Base-by-base conservation (phyloP, 257 asterid species). In the Anisodus tanguticus region DNA sequence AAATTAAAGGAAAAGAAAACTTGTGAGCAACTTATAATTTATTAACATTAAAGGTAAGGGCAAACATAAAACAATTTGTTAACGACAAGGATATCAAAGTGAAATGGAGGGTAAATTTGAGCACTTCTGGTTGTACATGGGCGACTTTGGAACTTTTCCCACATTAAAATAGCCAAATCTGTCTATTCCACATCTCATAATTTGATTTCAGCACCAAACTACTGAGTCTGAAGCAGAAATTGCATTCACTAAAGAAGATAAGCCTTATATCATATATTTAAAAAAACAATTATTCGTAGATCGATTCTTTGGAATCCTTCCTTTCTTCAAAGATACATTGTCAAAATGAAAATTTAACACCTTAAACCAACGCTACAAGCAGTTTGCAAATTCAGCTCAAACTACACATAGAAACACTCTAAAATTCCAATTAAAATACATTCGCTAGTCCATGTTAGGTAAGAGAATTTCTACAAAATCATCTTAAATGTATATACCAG, bases 301-400 rank as follows among this genome's bases (percentile, higher is more conserved):
- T 22, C 26, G 26, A 22, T 22, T 22, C 26, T 22, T 22, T 22
- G 26, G 26, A 0, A 22, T 22, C 26, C 26, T 22, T 22, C 26
- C 26, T 22, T 22, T 22, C 26, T 22, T 22, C 26, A 22, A 22
- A 22, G 26, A 22, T 22, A 22, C 4, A 72, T 47, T 45, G 10
- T 72, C 41, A 72, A 72, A 47, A 47, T 72, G 19, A 72, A 72
- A 72, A 72, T 22, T 47, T 74, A 49, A 76, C 62, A 22, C 45
- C 63, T 22, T 12, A 22, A 22, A 12, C 81, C 43, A 76, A 22
- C 45, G 47, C 80, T 72, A 47, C 41, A n/a, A 47, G 19, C 70
- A 64, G 68, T 8, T 60, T 11, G 37, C 26, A 60, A 60, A 16
- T 60, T 60, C 68, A 19, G 16, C 11, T 10, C 58, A 54, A 11